These are phyloP conservation scores for Scheffersomyces stipitis DNA, from an alignment of 805 yeast species.

Conservation along the genomic window DNA sequence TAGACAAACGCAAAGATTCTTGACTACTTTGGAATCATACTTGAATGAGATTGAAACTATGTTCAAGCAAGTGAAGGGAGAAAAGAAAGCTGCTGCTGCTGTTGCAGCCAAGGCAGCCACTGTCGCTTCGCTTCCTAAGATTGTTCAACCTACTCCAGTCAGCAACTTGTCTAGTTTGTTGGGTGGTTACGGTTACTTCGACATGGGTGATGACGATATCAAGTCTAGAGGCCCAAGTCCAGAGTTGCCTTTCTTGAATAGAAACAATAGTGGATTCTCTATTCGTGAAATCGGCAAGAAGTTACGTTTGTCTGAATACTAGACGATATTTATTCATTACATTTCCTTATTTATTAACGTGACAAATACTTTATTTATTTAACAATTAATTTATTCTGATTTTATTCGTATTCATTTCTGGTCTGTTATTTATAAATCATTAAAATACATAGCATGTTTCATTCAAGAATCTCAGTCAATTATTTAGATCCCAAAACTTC, in stretches of 20 bases:
- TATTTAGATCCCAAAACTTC: slow-evolving; percentile 64
- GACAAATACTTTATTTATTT: slow-evolving; percentile 3
- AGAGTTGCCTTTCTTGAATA: slow-evolving; percentile 48
- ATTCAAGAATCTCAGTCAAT: background rate
- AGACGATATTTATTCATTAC: slow-evolving; percentile 6
- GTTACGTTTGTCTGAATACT: slow-evolving; percentile 62
- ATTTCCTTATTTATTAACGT: background rate
- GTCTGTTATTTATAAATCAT: too few species aligned
- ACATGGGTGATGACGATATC: slow-evolving; percentile 52
- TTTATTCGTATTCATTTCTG: background rate
- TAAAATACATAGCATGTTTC: background rate
- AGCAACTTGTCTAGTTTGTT: slow-evolving; percentile 24
- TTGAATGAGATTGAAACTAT: slow-evolving; percentile 44
- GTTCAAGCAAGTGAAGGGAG: slow-evolving; percentile 23
- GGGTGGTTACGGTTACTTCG: slow-evolving; percentile 64
- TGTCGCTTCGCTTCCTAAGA: background rate
- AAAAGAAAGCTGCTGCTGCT: slow-evolving; percentile 2
- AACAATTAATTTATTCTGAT: slow-evolving; percentile 1
- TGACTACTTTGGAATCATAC: slow-evolving; percentile 52
- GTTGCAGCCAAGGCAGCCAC: slow-evolving; percentile 1
- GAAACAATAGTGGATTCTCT: slow-evolving; percentile 39
- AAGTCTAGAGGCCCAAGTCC: slow-evolving; percentile 60
- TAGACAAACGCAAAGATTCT: slow-evolving; percentile 57
- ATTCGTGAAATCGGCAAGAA: slow-evolving; percentile 64
- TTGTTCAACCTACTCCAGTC: slow-evolving; percentile 2